Evolutionary conservation across 1,284 basidiomycete genomes (phyloP), one percentile per base, ranked within the genome.

Genomic region (Ustilago cynodontis): DNA sequence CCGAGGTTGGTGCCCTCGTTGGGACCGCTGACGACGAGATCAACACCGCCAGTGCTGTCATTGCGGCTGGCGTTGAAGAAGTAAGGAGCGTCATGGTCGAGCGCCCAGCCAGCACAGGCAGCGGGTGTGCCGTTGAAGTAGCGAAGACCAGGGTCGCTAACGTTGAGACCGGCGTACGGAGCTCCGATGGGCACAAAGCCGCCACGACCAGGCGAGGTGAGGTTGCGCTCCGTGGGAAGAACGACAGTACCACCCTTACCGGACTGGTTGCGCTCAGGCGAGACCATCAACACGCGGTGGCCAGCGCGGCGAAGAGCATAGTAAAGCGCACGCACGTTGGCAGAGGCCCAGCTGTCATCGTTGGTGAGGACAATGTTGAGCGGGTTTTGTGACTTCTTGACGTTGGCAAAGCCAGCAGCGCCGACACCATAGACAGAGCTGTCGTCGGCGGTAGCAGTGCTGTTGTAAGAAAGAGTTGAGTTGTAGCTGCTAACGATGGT

Each of bases 221-320:
- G 52, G 49, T 77, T 82, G 33, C 71, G 69, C 51, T 39, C 53
- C 31, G 66, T 59, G 16, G 82, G 82, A 26, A 84, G 71, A 13
- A 78, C 76, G 14, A 83, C 73, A 10, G 81, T 83, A 29, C 80
- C 79, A 16, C 81, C 82, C 52, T 73, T 81, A n/a, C 77, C 82
- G 13, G 73, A 76, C 69, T 83, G 82, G 50, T 80, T 72, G 45
- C 68, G 71, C 35, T 71, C 64, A 6, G 82, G 78, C 1, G 77
- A 70, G 22, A 80, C 77, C 50, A 83, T 45, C 7, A 78, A 68
- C 24, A 79, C 82, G 20, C 69, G 76, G 65, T 83, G 82, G 14
- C 82, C 82, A 13, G 72, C 76, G 11, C 73, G 57, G 33, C 77
- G 77, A 18, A 83, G 75, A 9, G 82, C 82, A 29, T 80, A 78